Evolutionary conservation across 176 grass and related monocot species (phyloP).

Genomic region (Oryza coarctata): DNA sequence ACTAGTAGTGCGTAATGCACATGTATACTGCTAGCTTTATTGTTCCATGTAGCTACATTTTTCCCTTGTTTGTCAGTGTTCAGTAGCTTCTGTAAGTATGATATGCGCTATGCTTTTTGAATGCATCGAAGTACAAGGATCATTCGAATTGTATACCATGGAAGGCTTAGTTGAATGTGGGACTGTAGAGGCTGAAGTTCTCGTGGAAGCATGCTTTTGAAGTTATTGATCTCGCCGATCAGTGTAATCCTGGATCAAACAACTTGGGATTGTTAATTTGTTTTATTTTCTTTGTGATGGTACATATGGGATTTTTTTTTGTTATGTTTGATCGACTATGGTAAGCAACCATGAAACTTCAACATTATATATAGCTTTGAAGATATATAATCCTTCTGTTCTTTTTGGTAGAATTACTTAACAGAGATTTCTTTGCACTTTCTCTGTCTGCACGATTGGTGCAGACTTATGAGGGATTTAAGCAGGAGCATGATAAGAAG

Average conservation of each 20-base stretch:
- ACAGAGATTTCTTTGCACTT: not conserved
- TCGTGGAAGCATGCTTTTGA: not conserved
- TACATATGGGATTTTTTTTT: not conserved
- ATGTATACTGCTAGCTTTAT: slow-evolving; percentile 45
- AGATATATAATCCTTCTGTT: slow-evolving; percentile 1
- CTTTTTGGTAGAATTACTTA: slow-evolving; percentile 20
- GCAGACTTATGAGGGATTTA: slow-evolving; percentile 79
- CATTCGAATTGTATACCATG: not conserved
- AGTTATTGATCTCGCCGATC: not conserved
- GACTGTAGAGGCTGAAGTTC: not conserved
- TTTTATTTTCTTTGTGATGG: not conserved
- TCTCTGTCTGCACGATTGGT: not conserved
- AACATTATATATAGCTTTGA: slow-evolving; percentile 22
- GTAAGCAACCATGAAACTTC: not conserved
- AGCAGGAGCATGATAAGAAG: slow-evolving; percentile 87
- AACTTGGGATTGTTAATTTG: not conserved
- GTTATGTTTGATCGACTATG: not conserved
- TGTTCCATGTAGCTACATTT: slow-evolving; percentile 21
- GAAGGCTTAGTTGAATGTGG: not conserved
- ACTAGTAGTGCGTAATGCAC: slow-evolving; percentile 34
- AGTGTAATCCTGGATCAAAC: not conserved
- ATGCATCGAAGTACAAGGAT: slow-evolving; percentile 32
- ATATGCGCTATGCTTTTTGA: slow-evolving; percentile 16
- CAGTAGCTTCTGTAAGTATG: slow-evolving; percentile 35
- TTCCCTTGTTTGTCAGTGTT: slow-evolving; percentile 12